Evolutionary conservation across 805 yeast genomes (phyloP).

Genomic region (Brettanomyces custersianus): DNA sequence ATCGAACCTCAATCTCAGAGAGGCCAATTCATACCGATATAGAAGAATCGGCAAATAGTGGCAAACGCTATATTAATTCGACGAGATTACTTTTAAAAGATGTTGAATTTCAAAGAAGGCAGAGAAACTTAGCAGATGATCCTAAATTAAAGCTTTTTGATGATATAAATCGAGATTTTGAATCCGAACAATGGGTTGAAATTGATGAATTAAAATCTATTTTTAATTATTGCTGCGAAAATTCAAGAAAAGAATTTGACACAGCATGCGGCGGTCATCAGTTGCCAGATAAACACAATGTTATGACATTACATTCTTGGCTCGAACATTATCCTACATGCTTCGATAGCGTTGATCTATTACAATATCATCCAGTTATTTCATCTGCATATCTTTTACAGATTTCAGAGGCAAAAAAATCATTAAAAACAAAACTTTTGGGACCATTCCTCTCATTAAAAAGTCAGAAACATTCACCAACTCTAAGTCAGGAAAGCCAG

Average conservation of each 20-base stretch:
- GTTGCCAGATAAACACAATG: conserved; percentile 9
- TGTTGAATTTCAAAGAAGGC: conserved; percentile 39
- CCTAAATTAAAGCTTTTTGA: conserved; percentile 20
- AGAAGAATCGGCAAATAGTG: not conserved
- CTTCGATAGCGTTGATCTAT: conserved; percentile 19
- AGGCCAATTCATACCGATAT: conserved; percentile 35
- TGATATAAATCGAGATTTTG: conserved; percentile 16
- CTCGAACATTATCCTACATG: conserved; percentile 22
- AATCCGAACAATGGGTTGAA: conserved; percentile 32
- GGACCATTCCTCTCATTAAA: too few species aligned
- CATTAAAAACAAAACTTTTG: too few species aligned
- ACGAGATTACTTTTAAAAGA: conserved; percentile 57
- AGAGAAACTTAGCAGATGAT: conserved; percentile 27
- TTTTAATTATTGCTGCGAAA: conserved; percentile 21
- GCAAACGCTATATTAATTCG: conserved; percentile 27
- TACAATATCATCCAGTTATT: conserved; percentile 8
- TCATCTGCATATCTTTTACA: too few species aligned
- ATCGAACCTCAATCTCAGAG: conserved; percentile 37
- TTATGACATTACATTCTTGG: conserved; percentile 16
- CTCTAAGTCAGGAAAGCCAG: not conserved
- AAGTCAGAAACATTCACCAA: too few species aligned
- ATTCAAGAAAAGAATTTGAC: conserved; percentile 17
- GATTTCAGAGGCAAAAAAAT: too few species aligned
- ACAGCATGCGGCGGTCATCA: conserved; percentile 5
- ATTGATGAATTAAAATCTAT: conserved; percentile 27